phyloP scores from a whole-genome alignment of 23 red algal genomes.

The Gracilaria vermiculophylla region DNA sequence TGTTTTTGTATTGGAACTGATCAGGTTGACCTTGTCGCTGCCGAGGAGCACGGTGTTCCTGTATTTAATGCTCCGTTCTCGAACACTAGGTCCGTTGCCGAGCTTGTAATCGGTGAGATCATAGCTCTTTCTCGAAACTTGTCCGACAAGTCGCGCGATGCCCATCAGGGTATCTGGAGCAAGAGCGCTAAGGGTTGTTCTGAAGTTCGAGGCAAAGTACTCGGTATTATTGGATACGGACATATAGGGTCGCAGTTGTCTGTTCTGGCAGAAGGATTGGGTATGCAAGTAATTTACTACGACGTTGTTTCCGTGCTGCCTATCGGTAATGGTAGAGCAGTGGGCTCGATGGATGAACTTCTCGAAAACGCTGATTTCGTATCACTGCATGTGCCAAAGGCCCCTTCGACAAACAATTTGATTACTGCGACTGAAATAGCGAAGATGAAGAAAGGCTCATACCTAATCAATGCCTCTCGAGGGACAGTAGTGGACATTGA shows the following conservation, averaged over 20 bases:
- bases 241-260: constrained; percentile 89
- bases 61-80: constrained; percentile 91
- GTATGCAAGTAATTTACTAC: constrained; percentile 89
- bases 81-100: constrained; percentile 87
- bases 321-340: constrained; percentile 53
- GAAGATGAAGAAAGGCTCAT: constrained; percentile 80
- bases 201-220: constrained; percentile 85
- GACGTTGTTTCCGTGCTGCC: constrained; percentile 79
- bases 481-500: constrained; percentile 85
- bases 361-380: constrained; percentile 68
- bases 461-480: constrained; percentile 82
- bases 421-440: constrained; percentile 52
- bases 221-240: constrained; percentile 89
- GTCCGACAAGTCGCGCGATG: constrained; percentile 52
- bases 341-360: constrained; percentile 70
- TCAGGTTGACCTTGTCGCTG: constrained; percentile 68
- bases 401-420: constrained; percentile 75
- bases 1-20: constrained; percentile 96
- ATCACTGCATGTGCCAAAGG: constrained; percentile 78
- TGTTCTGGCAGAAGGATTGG: constrained; percentile 75
- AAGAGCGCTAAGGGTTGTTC: constrained; percentile 72
- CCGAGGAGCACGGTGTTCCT: constrained; percentile 73
- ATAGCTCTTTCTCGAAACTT: constrained; percentile 70
- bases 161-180: constrained; percentile 75
- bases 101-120: constrained; percentile 79